These are phyloP conservation scores for Purpureocillium lavendulum DNA, from an alignment of 2,329 filamentous ascomycete genomes.

Conservation along the genomic window DNA sequence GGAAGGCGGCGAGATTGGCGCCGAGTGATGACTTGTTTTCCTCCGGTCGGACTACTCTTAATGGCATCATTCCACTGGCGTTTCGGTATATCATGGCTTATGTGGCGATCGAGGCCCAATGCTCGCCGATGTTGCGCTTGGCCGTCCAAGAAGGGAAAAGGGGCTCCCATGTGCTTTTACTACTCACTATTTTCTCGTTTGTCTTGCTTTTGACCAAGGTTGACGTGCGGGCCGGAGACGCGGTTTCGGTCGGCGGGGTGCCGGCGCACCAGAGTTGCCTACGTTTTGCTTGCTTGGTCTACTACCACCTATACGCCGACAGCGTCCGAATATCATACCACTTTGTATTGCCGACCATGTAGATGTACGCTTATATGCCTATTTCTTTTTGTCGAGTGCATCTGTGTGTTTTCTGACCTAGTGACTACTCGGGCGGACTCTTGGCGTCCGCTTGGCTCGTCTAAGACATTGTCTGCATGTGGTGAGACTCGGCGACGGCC, in stretches of 20 bases:
- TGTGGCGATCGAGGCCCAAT: slow-evolving; percentile 25
- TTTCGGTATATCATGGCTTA: slow-evolving; percentile 31
- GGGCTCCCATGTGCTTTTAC: slow-evolving; percentile 11
- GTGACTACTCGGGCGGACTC: too few species aligned
- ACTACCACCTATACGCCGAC: not conserved
- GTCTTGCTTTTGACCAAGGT: slow-evolving; percentile 4
- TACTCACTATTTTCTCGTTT: slow-evolving; percentile 8
- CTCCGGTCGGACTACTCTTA: slow-evolving; percentile 23
- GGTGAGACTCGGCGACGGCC: too few species aligned
- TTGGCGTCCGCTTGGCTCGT: too few species aligned
- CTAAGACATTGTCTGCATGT: too few species aligned
- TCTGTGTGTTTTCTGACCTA: too few species aligned
- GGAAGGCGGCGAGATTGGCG: slow-evolving; percentile 49
- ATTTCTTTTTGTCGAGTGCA: too few species aligned
- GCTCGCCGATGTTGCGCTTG: slow-evolving; percentile 9
- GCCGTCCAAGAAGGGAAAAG: slow-evolving; percentile 23
- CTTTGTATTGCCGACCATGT: slow-evolving; percentile 2
- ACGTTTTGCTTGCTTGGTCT: slow-evolving; percentile 4
- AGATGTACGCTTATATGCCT: slow-evolving; percentile 1
- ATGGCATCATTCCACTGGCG: slow-evolving; percentile 32
- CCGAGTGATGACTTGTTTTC: slow-evolving; percentile 34
- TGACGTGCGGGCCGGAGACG: not conserved
- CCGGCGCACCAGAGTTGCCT: not conserved
- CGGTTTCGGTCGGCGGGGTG: not conserved
- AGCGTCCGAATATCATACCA: slow-evolving; percentile 6